phyloP scores from a whole-genome alignment of 306 rosid species.

The Heteromeles arbutifolia region DNA sequence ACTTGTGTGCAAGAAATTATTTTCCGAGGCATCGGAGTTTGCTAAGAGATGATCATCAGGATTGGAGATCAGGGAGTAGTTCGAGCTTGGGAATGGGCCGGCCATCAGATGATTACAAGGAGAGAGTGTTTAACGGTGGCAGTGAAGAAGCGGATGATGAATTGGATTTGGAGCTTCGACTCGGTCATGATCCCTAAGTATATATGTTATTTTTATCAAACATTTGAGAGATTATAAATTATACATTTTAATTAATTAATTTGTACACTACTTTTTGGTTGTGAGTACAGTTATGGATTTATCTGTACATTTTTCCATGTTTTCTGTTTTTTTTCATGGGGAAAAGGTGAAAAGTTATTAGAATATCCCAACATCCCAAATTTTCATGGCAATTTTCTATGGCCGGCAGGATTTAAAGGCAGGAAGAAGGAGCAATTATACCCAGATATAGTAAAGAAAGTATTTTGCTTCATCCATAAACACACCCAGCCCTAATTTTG shows the following conservation, averaged over 20 bases:
- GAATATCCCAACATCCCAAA: background rate
- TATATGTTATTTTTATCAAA: background rate
- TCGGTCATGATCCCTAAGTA: constrained; percentile 57
- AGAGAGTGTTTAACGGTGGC: constrained; percentile 15
- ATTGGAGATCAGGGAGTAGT: constrained; percentile 34
- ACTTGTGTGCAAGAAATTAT: constrained; percentile 23
- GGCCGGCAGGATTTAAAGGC: background rate
- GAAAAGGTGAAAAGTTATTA: background rate
- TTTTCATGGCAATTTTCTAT: background rate
- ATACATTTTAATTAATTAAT: too few relatives aligned
- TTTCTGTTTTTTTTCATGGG: background rate
- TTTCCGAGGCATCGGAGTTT: constrained; percentile 4
- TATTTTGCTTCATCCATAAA: background rate
- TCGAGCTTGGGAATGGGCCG: constrained; percentile 33
- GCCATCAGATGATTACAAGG: background rate
- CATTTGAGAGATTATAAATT: background rate
- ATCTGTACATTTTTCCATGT: background rate
- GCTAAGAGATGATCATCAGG: constrained; percentile 26
- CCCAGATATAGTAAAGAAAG: background rate
- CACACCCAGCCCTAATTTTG: background rate
- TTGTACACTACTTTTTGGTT: background rate
- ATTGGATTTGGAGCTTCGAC: constrained; percentile 89
- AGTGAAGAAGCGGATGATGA: constrained; percentile 17
- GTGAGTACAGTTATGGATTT: background rate
- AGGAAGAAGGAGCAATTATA: background rate